phyloP scores from a whole-genome alignment of 176 grass and related monocot species.

The Ampelocalamus luodianensis region DNA sequence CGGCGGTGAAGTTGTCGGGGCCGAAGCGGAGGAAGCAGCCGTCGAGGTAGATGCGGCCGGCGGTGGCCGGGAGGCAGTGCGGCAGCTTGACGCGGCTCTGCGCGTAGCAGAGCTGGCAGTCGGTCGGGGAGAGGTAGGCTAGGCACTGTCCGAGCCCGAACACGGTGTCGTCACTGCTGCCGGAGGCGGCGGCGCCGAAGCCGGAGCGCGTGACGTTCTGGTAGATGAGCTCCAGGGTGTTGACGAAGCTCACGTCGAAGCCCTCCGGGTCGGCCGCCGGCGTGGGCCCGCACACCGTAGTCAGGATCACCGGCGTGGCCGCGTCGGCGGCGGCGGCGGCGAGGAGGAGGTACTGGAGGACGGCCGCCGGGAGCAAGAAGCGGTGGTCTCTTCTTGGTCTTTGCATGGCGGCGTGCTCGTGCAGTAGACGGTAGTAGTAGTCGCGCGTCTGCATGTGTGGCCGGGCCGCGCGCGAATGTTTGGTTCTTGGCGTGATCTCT shows the following conservation, averaged over 20 bases:
- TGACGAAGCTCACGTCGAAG: constrained; percentile 78
- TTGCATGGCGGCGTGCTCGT: neutral
- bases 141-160: constrained; percentile 75
- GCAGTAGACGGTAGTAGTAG: neutral
- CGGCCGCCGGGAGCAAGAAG: neutral
- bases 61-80: constrained; percentile 62
- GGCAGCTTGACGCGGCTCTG: constrained; percentile 77
- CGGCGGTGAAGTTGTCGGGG: constrained; percentile 43
- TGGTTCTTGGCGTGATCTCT: too few species aligned
- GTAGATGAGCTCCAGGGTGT: constrained; percentile 61
- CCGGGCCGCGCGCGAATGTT: neutral
- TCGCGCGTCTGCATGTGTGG: too few species aligned
- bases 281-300: constrained; percentile 49
- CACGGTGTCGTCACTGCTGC: constrained; percentile 24
- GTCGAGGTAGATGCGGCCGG: constrained; percentile 68
- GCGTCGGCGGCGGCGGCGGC: neutral
- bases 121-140: constrained; percentile 61
- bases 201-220: constrained; percentile 64
- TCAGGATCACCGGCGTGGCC: constrained; percentile 43
- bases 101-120: constrained; percentile 83
- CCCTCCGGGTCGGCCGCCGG: constrained; percentile 24
- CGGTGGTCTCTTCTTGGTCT: neutral
- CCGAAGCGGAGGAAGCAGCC: constrained; percentile 86
- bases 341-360: constrained; percentile 33
- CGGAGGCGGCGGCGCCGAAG: constrained; percentile 58